Conservation (phyloP, 2,329 filamentous ascomycete species). For the Exophiala lecanii-corni region DNA sequence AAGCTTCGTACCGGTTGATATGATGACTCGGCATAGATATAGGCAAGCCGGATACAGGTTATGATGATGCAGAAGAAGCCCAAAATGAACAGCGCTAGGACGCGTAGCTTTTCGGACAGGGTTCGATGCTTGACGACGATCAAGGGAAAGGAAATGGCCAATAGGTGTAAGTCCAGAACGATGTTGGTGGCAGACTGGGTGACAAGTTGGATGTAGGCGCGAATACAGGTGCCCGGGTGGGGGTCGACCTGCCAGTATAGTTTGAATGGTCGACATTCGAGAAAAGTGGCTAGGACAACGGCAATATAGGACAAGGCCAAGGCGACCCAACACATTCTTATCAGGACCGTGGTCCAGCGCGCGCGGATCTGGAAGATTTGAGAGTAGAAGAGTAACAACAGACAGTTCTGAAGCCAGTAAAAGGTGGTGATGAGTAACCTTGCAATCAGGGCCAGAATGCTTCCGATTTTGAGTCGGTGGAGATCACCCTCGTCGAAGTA, state of each 20-base stretch:
- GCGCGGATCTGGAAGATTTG: conserved; percentile 24
- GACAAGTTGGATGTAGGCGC: conserved; percentile 33
- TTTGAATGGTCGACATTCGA: conserved; percentile 43
- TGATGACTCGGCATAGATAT: conserved; percentile 34
- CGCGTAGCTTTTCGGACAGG: conserved; percentile 29
- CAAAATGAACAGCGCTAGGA: conserved; percentile 35
- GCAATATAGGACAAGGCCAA: conserved; percentile 32
- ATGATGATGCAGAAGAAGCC: conserved; percentile 39
- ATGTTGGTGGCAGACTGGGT: conserved; percentile 34
- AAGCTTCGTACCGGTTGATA: conserved; percentile 36
- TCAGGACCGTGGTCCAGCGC: conserved; percentile 22
- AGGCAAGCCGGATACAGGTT: conserved; percentile 37
- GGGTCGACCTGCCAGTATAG: conserved; percentile 56
- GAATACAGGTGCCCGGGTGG: conserved; percentile 34
- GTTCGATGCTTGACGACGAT: conserved; percentile 21
- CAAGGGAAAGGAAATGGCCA: conserved; percentile 32
- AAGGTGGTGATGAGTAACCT: conserved; percentile 25
- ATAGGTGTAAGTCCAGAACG: conserved; percentile 30
- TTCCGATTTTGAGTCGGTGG: conserved; percentile 24
- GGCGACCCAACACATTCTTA: conserved; percentile 27
- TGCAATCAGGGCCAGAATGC: conserved; percentile 24
- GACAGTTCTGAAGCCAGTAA: conserved; percentile 27
- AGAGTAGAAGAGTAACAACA: conserved; percentile 27
- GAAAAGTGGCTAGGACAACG: conserved; percentile 33
- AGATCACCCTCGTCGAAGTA: conserved; percentile 26